Conservation (phyloP, 1,284 basidiomycete genomes). For the Apiotrichum sp. region DNA sequence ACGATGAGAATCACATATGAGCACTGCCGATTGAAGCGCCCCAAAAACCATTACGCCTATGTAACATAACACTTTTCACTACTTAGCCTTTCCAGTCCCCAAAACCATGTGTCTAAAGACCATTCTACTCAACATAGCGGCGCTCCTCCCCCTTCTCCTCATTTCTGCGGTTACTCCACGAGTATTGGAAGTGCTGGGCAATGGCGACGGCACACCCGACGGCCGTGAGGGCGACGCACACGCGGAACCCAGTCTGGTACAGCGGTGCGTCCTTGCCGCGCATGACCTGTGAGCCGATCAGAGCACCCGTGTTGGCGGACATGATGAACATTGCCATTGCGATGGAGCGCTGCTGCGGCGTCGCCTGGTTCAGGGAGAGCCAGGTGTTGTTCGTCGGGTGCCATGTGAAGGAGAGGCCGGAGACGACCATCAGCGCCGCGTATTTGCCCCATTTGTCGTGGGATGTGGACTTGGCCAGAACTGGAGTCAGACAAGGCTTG, state of each 20-base stretch:
- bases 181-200: conserved; percentile 30
- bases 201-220: conserved; percentile 18
- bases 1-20: no score
- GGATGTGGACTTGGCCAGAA: conserved; percentile 18
- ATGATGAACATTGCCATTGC: conserved; percentile 40
- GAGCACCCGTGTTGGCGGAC: conserved; percentile 32
- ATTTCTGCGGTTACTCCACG: conserved; percentile 21
- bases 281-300: conserved; percentile 34
- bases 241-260: conserved; percentile 30
- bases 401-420: conserved; percentile 13
- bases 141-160: no score
- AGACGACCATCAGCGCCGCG: conserved; percentile 17
- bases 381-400: conserved; percentile 33
- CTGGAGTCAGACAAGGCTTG: conserved; percentile 1
- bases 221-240: conserved; percentile 22
- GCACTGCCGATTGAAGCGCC: no score
- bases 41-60: no score
- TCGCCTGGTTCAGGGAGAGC: conserved; percentile 29
- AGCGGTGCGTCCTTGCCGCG: conserved; percentile 32
- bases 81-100: no score
- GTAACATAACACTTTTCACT: no score
- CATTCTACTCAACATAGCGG: no score
- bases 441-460: conserved; percentile 26
- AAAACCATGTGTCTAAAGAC: no score
- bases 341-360: conserved; percentile 31